These are phyloP conservation scores for Phialocephala sp. DNA, from an alignment of 2,329 filamentous ascomycete genomes.

Conservation along the genomic window DNA sequence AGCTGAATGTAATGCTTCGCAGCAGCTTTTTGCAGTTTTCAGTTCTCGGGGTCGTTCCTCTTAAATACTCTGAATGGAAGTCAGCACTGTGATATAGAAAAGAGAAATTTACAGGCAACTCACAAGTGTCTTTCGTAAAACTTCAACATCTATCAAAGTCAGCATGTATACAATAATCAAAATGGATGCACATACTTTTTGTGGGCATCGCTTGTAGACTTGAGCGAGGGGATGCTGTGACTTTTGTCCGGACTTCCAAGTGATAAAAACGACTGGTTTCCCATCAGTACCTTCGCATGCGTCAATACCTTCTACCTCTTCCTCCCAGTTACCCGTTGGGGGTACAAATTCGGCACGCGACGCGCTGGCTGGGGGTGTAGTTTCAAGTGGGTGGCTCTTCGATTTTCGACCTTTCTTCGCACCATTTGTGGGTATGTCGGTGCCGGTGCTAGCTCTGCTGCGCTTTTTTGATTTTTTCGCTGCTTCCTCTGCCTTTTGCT, in stretches of 20 bases:
- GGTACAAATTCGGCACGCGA: conserved; percentile 61
- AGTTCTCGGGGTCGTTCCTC: conserved; percentile 10
- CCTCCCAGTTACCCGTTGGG: conserved; percentile 78
- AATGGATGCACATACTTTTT: conserved; percentile 60
- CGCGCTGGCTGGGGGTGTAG: conserved; percentile 54
- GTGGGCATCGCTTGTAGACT: conserved; percentile 78
- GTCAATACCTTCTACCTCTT: conserved; percentile 72
- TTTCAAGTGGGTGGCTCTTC: conserved; percentile 51
- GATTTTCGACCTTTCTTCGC: conserved; percentile 40
- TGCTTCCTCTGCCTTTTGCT: conserved; percentile 46
- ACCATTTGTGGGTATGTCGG: conserved; percentile 33
- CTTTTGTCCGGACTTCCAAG: conserved; percentile 76
- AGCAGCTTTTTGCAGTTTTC: not conserved
- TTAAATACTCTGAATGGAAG: conserved; percentile 32
- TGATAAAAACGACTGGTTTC: conserved; percentile 69
- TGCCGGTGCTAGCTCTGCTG: conserved; percentile 51
- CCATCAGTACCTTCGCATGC: conserved; percentile 71
- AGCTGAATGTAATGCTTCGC: not conserved
- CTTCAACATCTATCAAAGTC: conserved; percentile 45
- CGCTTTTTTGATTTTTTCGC: conserved; percentile 64
- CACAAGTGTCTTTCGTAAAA: conserved; percentile 56
- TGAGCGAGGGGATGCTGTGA: conserved; percentile 73
- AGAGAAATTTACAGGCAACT: conserved; percentile 20
- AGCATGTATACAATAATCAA: too few species aligned
- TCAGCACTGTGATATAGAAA: conserved; percentile 18